These are phyloP conservation scores for Saposhnikovia divaricata DNA, from an alignment of 129 eudicot genomes.

Conservation along the genomic window DNA sequence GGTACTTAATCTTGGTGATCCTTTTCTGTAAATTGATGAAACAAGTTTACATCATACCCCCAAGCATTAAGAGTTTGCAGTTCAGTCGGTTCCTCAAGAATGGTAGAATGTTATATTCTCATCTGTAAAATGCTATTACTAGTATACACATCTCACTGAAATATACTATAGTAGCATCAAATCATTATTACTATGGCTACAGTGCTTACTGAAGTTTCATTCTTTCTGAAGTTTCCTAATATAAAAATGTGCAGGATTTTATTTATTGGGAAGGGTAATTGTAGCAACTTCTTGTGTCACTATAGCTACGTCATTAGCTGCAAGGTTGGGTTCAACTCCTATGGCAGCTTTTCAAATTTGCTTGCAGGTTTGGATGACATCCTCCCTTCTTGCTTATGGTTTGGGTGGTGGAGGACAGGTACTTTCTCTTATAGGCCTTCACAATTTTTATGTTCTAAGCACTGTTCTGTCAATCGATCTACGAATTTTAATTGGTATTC, in stretches of 20 bases:
- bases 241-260: slow-evolving; percentile 27
- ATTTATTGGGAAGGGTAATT: slow-evolving; percentile 54
- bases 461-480: background rate
- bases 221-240: background rate
- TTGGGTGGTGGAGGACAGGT: slow-evolving; percentile 92
- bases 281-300: slow-evolving; percentile 81
- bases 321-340: slow-evolving; percentile 56
- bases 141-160: background rate
- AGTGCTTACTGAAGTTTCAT: background rate
- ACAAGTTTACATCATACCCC: slow-evolving; percentile 69
- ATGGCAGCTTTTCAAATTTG: slow-evolving; percentile 94
- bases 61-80: slow-evolving; percentile 48
- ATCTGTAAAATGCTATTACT: background rate
- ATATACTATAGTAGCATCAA: background rate
- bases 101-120: slow-evolving; percentile 29
- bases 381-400: slow-evolving; percentile 90
- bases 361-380: slow-evolving; percentile 78
- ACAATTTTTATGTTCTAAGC: background rate
- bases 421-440: background rate
- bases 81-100: slow-evolving; percentile 67
- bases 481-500: background rate
- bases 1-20: slow-evolving; percentile 51
- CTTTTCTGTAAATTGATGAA: slow-evolving; percentile 48
- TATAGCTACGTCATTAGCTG: slow-evolving; percentile 66
- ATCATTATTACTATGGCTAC: background rate